Evolutionary conservation across 2,329 filamentous ascomycete genomes (phyloP), one percentile per base, ranked within the genome.

Genomic region (Aspergillus tanneri): DNA sequence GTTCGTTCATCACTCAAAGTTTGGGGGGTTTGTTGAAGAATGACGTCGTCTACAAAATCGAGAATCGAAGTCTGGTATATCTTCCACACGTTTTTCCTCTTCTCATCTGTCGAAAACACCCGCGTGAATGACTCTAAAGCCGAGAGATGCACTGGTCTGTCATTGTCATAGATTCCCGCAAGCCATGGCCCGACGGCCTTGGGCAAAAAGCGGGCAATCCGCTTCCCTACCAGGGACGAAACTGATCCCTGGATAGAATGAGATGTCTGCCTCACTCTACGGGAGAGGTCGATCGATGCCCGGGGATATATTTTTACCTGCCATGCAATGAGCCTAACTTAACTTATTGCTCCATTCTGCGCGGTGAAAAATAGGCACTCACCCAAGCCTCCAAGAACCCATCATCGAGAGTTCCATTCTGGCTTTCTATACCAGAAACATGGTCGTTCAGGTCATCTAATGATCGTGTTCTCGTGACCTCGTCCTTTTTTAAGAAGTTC

Each of bases 401-500:
- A 58, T 96, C 88, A 62, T 96, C 90, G 14, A 87, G 74, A 24
- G 84, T 85, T 21, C 79, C 82, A 57, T 78, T 74, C 46, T 77
- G 58, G 16, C 61, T 52, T 77, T 80, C 65, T 66, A 78, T 34
- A 69, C 78, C 67, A 75, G 79, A 76, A 30, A 88, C 75, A 63
- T 87, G 80, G 25, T 79, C 68, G 39, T 89, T 78, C 16, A 99
- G 72, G 43, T 97, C 92, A 60, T 97, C 91, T 22, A 99, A 75
- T 0, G 89, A 92, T 68, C 92, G 96, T 6, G 86, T 80, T 67
- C 96, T 95, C 28, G 93, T 99, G 9, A 84, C 95, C 62, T 85
- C 86, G 72, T 96, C 92, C 71, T 93, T 95, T 73, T 97, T 99
- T 42, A 85, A 79, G 3, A 96, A 72, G 59, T 95, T 96, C 71